A percentile compares a stretch with the other conserved stretches of the same genome.
These are phyloP conservation scores for Boletus subparvulus DNA, from an alignment of 768 basidiomycete genomes.

Conservation along the genomic window DNA sequence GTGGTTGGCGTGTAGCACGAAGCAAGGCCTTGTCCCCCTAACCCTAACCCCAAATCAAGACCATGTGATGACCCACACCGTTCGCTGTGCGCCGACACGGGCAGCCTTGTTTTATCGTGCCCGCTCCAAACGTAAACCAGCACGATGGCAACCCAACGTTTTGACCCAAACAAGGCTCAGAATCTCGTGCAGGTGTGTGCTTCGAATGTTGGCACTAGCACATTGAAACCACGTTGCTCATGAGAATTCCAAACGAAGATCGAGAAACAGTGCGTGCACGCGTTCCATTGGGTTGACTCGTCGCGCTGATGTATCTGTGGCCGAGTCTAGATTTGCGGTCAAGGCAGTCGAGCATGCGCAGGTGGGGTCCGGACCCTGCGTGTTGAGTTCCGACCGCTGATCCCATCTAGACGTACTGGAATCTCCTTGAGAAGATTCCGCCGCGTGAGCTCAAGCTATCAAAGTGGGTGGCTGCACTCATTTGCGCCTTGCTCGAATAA, in stretches of 20 bases:
- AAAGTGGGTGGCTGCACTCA: slow-evolving; percentile 49
- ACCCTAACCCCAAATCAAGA: slow-evolving; percentile 27
- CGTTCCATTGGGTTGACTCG: not conserved
- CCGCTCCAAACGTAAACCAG: slow-evolving; percentile 20
- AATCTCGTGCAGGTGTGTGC: slow-evolving; percentile 79
- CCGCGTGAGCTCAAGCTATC: slow-evolving; percentile 80
- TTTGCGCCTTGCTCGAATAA: slow-evolving; percentile 11
- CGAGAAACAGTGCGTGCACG: slow-evolving; percentile 82
- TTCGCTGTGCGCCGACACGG: not conserved
- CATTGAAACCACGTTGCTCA: slow-evolving; percentile 23
- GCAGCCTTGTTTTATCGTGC: slow-evolving; percentile 1
- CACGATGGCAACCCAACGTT: slow-evolving; percentile 50
- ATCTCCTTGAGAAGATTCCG: slow-evolving; percentile 76
- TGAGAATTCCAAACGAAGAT: slow-evolving; percentile 52
- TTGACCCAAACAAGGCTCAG: slow-evolving; percentile 90
- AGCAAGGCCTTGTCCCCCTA: slow-evolving; percentile 9
- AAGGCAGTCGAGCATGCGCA: slow-evolving; percentile 96
- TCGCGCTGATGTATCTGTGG: slow-evolving; percentile 12
- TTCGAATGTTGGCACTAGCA: slow-evolving; percentile 4
- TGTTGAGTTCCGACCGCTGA: slow-evolving; percentile 11
- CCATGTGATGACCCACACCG: slow-evolving; percentile 8
- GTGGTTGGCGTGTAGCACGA: not conserved
- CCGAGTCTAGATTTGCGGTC: slow-evolving; percentile 45
- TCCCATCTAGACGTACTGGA: slow-evolving; percentile 82
- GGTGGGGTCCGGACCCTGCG: slow-evolving; percentile 40